phyloP scores from a whole-genome alignment of 2,329 filamentous ascomycete species.

The Aspergillus pseudoviridinutans region DNA sequence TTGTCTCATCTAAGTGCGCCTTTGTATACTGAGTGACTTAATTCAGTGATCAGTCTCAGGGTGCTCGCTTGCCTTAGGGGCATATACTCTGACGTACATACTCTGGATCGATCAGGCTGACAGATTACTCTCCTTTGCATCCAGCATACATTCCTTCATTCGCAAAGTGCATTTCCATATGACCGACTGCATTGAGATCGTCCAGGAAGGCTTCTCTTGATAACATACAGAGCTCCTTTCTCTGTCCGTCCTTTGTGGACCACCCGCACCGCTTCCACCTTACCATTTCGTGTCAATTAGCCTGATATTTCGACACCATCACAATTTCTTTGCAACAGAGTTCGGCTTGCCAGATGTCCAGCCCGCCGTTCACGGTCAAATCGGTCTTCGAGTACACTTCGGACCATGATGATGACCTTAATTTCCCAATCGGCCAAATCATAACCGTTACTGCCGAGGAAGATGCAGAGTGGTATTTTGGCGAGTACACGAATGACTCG shows the following conservation, averaged over 20 bases:
- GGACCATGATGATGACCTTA: conserved; percentile 89
- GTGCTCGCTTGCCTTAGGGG: conserved; percentile 2
- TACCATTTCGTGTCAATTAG: not conserved
- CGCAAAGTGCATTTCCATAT: not conserved
- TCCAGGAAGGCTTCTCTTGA: not conserved
- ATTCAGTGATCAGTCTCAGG: conserved; percentile 5
- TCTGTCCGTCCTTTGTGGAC: not conserved
- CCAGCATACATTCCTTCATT: conserved; percentile 1
- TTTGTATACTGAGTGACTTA: not conserved
- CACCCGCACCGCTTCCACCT: not conserved
- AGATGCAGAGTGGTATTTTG: conserved; percentile 89
- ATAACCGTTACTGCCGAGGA: conserved; percentile 92
- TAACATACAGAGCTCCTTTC: not conserved
- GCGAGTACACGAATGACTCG: conserved; percentile 74
- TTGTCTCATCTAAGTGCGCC: not conserved
- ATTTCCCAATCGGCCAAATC: conserved; percentile 78
- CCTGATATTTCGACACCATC: conserved; percentile 8
- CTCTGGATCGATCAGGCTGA: not conserved
- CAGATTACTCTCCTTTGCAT: conserved; percentile 2
- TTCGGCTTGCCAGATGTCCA: conserved; percentile 56
- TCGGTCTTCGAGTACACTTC: conserved; percentile 93
- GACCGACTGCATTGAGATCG: not conserved
- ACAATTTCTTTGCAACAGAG: conserved; percentile 13
- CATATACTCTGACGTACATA: not conserved
- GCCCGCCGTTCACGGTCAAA: conserved; percentile 83